Base-by-base conservation (phyloP, 208 protist genomes). In the Wallacemonas sp. region DNA sequence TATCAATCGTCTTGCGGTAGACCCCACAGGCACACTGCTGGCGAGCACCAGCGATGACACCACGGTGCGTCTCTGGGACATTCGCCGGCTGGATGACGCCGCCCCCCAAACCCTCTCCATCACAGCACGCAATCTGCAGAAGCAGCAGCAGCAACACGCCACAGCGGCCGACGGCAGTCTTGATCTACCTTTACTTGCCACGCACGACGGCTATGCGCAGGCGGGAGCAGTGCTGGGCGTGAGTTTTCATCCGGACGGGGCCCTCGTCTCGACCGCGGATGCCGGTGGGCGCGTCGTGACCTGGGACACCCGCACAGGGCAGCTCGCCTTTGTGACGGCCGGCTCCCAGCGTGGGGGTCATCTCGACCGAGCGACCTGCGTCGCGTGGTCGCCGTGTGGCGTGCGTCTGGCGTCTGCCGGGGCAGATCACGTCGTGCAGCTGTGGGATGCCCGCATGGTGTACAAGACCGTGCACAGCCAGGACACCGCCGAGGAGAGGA, bases 321-420 rank as follows among this genome's bases (percentile, higher is more conserved):
- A 58, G 55, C 60, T 75, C 46, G 81, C 72, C 45, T 88, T 94
- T 44, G 70, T 67, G 49, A 88, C 86, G 3, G 41, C 42, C 5
- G 21, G 26, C 56, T 22, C 62, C 2, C 4, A 39, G 62, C 49
- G 75, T 30, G 88, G 84, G 2, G 84, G 72, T 8, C 90, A 95
- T 73, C 47, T 93, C 36, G 59, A 71, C 22, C 54, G 66, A 8
- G 82, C 81, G 22, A 82, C 61, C 1, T 90, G 85, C 47, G 80
- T 96, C 19, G 64, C 78, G 17, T 96, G 90, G 87, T 92, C 84
- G 5, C 90, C 85, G 1, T 92, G 85, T 41, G 90, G 90, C 2
- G 70, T 84, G 15, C 90, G 83, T 24, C 62, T 96, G 30, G 85
- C 85, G 58, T 84, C 85, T 0, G 90, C 84, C 30, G 87, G 86